Base-by-base conservation (phyloP, 2,329 filamentous ascomycete species). In the Blastomyces emzantsi region DNA sequence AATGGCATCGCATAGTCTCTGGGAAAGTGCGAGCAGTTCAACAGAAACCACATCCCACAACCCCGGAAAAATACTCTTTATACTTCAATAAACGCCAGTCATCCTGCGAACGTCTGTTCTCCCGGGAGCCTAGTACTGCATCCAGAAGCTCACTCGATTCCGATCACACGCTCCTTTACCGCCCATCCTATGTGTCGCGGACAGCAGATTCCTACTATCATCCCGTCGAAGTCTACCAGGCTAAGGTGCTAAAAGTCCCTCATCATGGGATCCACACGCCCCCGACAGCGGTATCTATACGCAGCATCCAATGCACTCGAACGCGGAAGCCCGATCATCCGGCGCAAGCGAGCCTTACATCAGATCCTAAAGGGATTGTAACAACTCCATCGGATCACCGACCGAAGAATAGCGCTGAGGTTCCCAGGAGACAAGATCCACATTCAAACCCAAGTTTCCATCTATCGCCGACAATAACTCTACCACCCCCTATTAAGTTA, bases 211-310 rank as follows among this genome's bases (percentile, higher is more conserved):
- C 36, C 9, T 43, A 7, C 36, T 43, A 43, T 28, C 56, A 43
- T 13, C 56, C 56, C 22, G 11, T 43, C 19, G 33, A 58, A 9
- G 39, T 43, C 22, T 25, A 43, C 13, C 36, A 58, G 39, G 56
- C 56, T 36, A 36, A 45, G n/a, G 22, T 45, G n/a, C 56, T 58
- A 4, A 45, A 58, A 43, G 56, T 58, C 56, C 39, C 56, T 58
- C 36, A 58, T 17, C 36, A 43, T 25, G 36, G 56, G 19, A 43
- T 58, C 15, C 36, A 58, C 39, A 22, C 36, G 28, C 36, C 56
- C 3, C n/a, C 36, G 5, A 43, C 56, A 41, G 56, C 36, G 17
- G 56, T 43, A 58, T 43, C 22, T 58, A 58, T 56, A 36, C 54
- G 54, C 28, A 56, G 54, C 30, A 36, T 58, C 22, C 33, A 58